Conservation (phyloP, 441 rosid genomes). For the Pelargonium citronellum region DNA sequence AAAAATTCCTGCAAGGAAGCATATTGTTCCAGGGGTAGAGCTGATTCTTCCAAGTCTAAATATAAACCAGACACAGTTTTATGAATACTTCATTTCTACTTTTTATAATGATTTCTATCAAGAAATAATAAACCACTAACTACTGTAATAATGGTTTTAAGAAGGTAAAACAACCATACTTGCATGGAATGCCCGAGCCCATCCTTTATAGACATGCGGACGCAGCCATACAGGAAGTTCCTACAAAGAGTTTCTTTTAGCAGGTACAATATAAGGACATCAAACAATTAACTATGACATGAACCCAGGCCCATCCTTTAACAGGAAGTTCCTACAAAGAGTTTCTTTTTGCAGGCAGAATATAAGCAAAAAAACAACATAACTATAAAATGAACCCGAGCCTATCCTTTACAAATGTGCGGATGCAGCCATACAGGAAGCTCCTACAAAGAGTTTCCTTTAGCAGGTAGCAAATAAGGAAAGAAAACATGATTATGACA, state of each 20-base stretch:
- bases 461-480: slow-evolving; percentile 23
- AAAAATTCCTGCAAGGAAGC: slow-evolving; percentile 78
- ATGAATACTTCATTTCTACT: slow-evolving; percentile 13
- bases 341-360: slow-evolving; percentile 22
- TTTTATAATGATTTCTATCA: slow-evolving; percentile 8
- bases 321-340: slow-evolving; percentile 77
- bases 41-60: slow-evolving; percentile 84
- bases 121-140: slow-evolving; percentile 11
- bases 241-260: slow-evolving; percentile 35
- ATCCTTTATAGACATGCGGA: slow-evolving; percentile 69
- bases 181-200: slow-evolving; percentile 95
- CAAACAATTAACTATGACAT: slow-evolving; percentile 5
- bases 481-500: slow-evolving; percentile 6
- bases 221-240: slow-evolving; percentile 85
- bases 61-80: slow-evolving; percentile 19
- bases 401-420: slow-evolving; percentile 74
- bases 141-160: slow-evolving; percentile 1
- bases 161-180: slow-evolving; percentile 38
- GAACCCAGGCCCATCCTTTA: slow-evolving; percentile 76
- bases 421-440: slow-evolving; percentile 83
- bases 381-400: slow-evolving; percentile 35
- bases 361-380: neutral
- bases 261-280: slow-evolving; percentile 19
- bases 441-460: slow-evolving; percentile 45
- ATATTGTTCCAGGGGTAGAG: slow-evolving; percentile 73